These are phyloP conservation scores for Pirum gemmata DNA, from an alignment of 78 protist species.

Conservation along the genomic window DNA sequence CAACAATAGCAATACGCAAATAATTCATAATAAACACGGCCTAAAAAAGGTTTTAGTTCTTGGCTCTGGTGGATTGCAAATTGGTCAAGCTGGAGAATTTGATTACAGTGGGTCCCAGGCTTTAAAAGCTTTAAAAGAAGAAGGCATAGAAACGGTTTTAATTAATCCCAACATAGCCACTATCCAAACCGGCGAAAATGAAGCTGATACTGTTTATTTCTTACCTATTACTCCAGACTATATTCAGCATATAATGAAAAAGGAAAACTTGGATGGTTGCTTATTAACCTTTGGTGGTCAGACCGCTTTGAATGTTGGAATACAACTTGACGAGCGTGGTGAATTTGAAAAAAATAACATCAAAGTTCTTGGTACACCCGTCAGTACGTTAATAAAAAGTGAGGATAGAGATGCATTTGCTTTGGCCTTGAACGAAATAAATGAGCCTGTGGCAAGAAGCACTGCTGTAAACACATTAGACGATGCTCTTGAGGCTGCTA, in stretches of 20 bases:
- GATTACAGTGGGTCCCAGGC: constrained; percentile 82
- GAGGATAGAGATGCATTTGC: constrained; percentile 90
- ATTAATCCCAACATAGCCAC: constrained; percentile 96
- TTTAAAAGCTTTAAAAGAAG: constrained; percentile 80
- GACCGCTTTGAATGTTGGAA: constrained; percentile 92
- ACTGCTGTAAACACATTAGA: constrained; percentile 50
- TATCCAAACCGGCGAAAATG: constrained; percentile 58
- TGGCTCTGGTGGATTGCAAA: constrained; percentile 90
- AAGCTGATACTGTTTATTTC: constrained; percentile 77
- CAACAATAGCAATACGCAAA: not conserved
- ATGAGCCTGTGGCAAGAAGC: constrained; percentile 75
- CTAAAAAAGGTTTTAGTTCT: constrained; percentile 69
- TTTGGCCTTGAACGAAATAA: constrained; percentile 68
- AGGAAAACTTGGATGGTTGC: constrained; percentile 84
- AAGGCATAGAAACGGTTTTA: constrained; percentile 59
- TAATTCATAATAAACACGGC: not conserved
- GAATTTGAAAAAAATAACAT: constrained; percentile 52
- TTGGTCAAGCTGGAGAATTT: constrained; percentile 98
- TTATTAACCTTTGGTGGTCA: constrained; percentile 91
- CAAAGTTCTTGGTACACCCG: constrained; percentile 83
- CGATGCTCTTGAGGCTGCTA: constrained; percentile 52
- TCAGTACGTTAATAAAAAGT: constrained; percentile 70
- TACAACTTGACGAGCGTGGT: constrained; percentile 61
- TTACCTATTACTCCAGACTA: constrained; percentile 79
- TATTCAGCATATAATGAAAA: constrained; percentile 72